A percentile compares a stretch with the other conserved stretches of the same genome.
phyloP scores from a whole-genome alignment of 1,284 basidiomycete genomes.

The Ustilago sp. region DNA sequence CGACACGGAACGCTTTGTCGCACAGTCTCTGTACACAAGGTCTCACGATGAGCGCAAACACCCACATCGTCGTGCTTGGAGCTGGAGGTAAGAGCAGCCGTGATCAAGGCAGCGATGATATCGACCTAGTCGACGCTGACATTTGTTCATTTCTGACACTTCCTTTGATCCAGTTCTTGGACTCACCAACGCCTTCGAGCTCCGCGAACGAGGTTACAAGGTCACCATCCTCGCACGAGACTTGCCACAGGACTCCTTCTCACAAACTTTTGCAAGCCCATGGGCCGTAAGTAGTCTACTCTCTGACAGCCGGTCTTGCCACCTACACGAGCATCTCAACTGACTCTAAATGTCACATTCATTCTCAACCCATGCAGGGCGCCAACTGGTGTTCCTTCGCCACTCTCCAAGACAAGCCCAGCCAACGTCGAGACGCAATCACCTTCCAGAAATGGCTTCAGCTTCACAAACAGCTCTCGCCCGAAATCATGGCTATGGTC shows the following conservation, averaged over 20 bases:
- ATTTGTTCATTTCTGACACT: background rate
- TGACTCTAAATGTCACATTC: background rate
- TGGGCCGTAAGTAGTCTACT: slow-evolving; percentile 73
- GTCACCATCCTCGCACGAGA: slow-evolving; percentile 78
- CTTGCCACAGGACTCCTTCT: slow-evolving; percentile 75
- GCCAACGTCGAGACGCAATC: slow-evolving; percentile 41
- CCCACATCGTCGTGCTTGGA: slow-evolving; percentile 51
- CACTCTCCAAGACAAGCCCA: slow-evolving; percentile 63
- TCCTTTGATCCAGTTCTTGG: slow-evolving; percentile 71
- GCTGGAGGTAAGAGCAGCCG: slow-evolving; percentile 49
- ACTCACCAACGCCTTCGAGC: slow-evolving; percentile 71
- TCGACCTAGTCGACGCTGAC: no score
- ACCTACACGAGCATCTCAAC: background rate
- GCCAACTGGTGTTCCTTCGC: slow-evolving; percentile 78
- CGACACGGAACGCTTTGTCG: background rate
- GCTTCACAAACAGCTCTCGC: slow-evolving; percentile 41
- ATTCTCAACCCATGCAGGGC: slow-evolving; percentile 66
- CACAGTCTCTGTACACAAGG: no score
- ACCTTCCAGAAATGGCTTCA: slow-evolving; percentile 51
- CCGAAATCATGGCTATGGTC: slow-evolving; percentile 50
- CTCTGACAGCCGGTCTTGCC: background rate
- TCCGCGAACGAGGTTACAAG: slow-evolving; percentile 71
- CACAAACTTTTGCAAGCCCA: slow-evolving; percentile 77
- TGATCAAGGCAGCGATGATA: no score
- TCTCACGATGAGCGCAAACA: background rate